A percentile compares a stretch with the other conserved stretches of the same genome.
phyloP scores from a whole-genome alignment of 352 stramenopile species.

The Globisporangium yorkense region DNA sequence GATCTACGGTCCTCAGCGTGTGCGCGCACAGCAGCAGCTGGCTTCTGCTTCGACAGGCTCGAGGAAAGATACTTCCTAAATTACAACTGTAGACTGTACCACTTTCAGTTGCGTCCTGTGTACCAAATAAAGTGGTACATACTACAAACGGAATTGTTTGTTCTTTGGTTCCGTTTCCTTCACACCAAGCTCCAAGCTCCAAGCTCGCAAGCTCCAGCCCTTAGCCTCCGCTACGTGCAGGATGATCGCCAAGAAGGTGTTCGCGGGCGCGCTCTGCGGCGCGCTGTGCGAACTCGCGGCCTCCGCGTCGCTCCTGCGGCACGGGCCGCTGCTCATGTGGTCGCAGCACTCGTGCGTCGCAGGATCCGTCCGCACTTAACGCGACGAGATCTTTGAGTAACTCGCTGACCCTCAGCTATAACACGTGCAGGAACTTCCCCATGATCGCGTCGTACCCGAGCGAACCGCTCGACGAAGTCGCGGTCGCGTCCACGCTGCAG shows the following conservation, averaged over 20 bases:
- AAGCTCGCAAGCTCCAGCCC: background rate
- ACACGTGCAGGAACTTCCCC: conserved; percentile 33
- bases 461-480: conserved; percentile 33
- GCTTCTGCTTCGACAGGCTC: too few species aligned
- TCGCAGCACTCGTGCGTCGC: conserved; percentile 52
- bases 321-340: conserved; percentile 64
- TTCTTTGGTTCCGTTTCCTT: conserved; percentile 2
- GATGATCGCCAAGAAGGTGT: conserved; percentile 20
- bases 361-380: background rate
- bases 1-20: too few species aligned
- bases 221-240: conserved; percentile 8
- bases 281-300: conserved; percentile 19
- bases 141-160: too few species aligned
- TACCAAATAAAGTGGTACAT: background rate
- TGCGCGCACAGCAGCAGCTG: too few species aligned
- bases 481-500: conserved; percentile 28
- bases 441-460: conserved; percentile 37
- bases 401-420: background rate
- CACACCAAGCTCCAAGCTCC: background rate
- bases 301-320: conserved; percentile 27
- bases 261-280: conserved; percentile 13
- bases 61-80: background rate
- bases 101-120: background rate
- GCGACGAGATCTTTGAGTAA: background rate
- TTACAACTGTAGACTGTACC: background rate